These are phyloP conservation scores for Cladosporium sp. DNA, from an alignment of 2,329 filamentous ascomycete genomes.

Conservation along the genomic window DNA sequence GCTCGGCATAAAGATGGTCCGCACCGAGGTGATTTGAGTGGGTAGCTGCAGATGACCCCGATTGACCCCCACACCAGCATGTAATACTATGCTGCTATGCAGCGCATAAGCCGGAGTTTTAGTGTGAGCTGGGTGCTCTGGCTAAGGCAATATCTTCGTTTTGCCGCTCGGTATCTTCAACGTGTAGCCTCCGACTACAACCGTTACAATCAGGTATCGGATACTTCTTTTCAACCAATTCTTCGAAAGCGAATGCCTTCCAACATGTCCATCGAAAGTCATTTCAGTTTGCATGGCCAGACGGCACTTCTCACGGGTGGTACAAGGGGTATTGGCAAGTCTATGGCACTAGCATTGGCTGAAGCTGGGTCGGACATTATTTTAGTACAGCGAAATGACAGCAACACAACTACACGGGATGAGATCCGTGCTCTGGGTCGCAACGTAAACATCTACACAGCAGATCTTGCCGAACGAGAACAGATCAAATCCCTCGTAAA, in stretches of 20 bases:
- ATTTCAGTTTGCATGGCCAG: slow-evolving; percentile 48
- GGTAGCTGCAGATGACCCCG: too few relatives aligned
- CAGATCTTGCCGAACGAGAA: slow-evolving; percentile 60
- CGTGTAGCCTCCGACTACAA: too few relatives aligned
- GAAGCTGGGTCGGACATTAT: slow-evolving; percentile 49
- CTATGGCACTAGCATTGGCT: slow-evolving; percentile 48
- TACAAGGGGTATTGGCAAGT: slow-evolving; percentile 47
- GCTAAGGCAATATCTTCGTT: too few relatives aligned
- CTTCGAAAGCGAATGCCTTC: too few relatives aligned
- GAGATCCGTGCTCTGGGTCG: slow-evolving; percentile 62
- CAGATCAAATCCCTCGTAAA: slow-evolving; percentile 59
- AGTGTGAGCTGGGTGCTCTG: too few relatives aligned
- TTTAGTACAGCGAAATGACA: slow-evolving; percentile 53
- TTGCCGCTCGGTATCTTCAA: not conserved
- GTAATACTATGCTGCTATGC: too few relatives aligned
- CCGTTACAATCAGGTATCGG: too few relatives aligned
- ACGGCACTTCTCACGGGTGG: slow-evolving; percentile 48
- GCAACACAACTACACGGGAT: slow-evolving; percentile 54
- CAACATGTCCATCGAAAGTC: slow-evolving; percentile 36
- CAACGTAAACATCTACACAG: slow-evolving; percentile 62
- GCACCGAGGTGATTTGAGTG: not conserved
- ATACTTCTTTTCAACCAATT: too few relatives aligned
- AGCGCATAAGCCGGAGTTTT: too few relatives aligned
- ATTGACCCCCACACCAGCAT: not conserved
- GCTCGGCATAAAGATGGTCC: not conserved